Percentiles rank a stretch among this genome's conserved stretches.
phyloP scores from a whole-genome alignment of 2,329 filamentous ascomycete species.

The Phialemoniopsis sp. region DNA sequence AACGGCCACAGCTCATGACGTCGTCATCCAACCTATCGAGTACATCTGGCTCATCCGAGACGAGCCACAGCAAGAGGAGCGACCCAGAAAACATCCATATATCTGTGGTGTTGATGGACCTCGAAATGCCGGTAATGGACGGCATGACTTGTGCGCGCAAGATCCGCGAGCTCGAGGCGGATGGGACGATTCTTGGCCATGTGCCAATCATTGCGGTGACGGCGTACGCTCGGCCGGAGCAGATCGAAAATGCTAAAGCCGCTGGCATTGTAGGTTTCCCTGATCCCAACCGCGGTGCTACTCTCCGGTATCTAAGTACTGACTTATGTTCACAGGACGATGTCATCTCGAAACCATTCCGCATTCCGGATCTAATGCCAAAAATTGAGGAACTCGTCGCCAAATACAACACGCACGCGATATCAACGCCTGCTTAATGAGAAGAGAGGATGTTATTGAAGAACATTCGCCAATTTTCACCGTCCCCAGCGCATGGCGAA shows the following conservation, averaged over 20 bases:
- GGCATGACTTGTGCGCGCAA: slow-evolving; percentile 67
- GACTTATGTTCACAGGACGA: slow-evolving; percentile 57
- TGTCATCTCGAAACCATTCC: slow-evolving; percentile 76
- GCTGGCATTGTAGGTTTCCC: slow-evolving; percentile 63
- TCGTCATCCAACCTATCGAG: background rate
- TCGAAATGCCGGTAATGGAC: slow-evolving; percentile 81
- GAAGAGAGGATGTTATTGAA: too few species aligned
- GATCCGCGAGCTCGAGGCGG: slow-evolving; percentile 64
- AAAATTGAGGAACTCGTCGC: slow-evolving; percentile 58
- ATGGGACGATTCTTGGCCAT: slow-evolving; percentile 57
- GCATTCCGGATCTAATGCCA: slow-evolving; percentile 65
- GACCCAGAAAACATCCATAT: slow-evolving; percentile 40
- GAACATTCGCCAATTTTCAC: too few species aligned
- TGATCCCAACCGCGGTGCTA: too few species aligned
- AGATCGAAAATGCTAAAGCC: slow-evolving; percentile 65
- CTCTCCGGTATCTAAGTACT: too few species aligned
- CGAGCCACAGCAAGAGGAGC: slow-evolving; percentile 2
- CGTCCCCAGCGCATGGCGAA: too few species aligned
- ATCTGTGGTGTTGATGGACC: slow-evolving; percentile 72
- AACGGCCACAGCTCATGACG: background rate
- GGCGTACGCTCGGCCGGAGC: slow-evolving; percentile 72
- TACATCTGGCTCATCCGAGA: background rate
- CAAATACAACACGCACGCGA: slow-evolving; percentile 27
- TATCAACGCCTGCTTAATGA: slow-evolving; percentile 6
- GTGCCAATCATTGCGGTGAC: slow-evolving; percentile 83